Evolutionary conservation across 2,329 filamentous ascomycete genomes (phyloP).

Genomic region (Pyrenochaeta sp.): DNA sequence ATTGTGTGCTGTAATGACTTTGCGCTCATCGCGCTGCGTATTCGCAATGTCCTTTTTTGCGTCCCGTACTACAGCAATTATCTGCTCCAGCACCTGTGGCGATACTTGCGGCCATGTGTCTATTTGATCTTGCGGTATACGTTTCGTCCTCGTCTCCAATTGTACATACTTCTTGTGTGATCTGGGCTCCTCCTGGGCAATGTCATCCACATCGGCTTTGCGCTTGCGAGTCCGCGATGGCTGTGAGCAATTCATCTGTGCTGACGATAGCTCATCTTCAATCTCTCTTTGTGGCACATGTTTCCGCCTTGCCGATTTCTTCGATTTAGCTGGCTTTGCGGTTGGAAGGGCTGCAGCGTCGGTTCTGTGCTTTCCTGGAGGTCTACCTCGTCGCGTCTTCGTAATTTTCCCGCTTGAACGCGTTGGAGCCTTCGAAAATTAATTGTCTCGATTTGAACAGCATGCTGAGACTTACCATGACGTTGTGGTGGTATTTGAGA

Average conservation of each 20-base stretch:
- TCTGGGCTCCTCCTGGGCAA: conserved; percentile 22
- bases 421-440: conserved; percentile 33
- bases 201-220: conserved; percentile 28
- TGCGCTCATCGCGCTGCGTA: conserved; percentile 58
- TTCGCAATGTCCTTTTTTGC: conserved; percentile 70
- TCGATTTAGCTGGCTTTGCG: conserved; percentile 18
- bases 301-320: conserved; percentile 19
- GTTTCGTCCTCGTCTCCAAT: conserved; percentile 45
- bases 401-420: conserved; percentile 19
- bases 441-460: conserved; percentile 7
- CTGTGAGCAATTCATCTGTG: conserved; percentile 1
- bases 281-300: conserved; percentile 16
- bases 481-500: conserved; percentile 28
- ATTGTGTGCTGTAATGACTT: conserved; percentile 62
- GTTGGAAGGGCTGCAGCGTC: conserved; percentile 17
- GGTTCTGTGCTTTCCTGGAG: conserved; percentile 32
- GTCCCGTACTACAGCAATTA: conserved; percentile 65
- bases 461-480: conserved; percentile 37
- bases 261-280: conserved; percentile 19
- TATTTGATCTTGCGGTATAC: conserved; percentile 48
- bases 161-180: conserved; percentile 39
- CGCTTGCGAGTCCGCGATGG: conserved; percentile 25
- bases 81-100: conserved; percentile 62
- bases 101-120: conserved; percentile 65
- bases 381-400: conserved; percentile 35